Base-by-base conservation (phyloP, 2,329 filamentous ascomycete species). In the Domatiomyces globalis region DNA sequence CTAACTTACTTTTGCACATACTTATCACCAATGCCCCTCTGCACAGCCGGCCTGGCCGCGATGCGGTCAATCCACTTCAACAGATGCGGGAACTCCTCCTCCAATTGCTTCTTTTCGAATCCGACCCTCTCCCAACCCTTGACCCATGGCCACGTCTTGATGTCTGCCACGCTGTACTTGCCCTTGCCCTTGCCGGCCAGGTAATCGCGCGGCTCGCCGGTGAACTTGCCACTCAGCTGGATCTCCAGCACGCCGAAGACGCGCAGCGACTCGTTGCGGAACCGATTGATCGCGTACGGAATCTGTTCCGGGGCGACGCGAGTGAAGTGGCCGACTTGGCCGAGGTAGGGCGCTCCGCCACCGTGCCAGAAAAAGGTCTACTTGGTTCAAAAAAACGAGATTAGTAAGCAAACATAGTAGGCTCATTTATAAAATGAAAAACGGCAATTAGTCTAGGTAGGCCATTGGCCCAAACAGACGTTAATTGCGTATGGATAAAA, bases 241-340 rank as follows among this genome's bases (percentile, higher is more conserved):
- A 77, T 73, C 53, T 77, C 74, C n/a, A 77, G 67, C n/a, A 78
- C 75, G 48, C 72, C 73, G 56, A 67, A 77, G 9, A 77, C 70
- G 4, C 74, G 70, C 2, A 75, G 64, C 1, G 70, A 73, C 59
- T 77, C 74, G 49, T 75, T 77, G 47, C 63, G 66, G 68, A 73
- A 78, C 36, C 73, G 69, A 19, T 70, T 66, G 57, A 76, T 73
- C 10, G 73, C 73, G 62, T 73, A 74, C 10, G 66, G 65, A 51
- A 73, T 68, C 59, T 75, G 71, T 59, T 75, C 72, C 10, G 66
- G 66, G 0, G 70, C 68, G 18, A 62, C 66, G 44, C 63, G 63
- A n/a, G 55, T 62, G 62, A 77, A 76, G 58, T 74, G 70, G 54
- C 70, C 69, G 18, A 70, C 57, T 54, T 73, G 66, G 44, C 69